Evolutionary conservation across 768 basidiomycete genomes (phyloP), one percentile per base, ranked within the genome.

Genomic region (Lactifluus pinguis): DNA sequence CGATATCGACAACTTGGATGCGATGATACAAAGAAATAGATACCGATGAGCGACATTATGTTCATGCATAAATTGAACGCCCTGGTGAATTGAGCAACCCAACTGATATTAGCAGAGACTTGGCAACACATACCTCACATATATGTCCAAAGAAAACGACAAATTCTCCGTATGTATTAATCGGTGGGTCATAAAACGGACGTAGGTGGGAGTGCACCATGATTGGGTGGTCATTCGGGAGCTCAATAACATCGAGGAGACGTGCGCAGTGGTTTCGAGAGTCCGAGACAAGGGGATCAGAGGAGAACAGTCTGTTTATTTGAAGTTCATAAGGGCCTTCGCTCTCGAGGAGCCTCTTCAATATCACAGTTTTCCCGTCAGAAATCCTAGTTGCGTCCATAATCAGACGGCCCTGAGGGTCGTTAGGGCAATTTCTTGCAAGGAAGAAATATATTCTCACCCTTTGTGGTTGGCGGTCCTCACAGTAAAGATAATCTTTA

Each of bases 191-290:
- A 51, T 73, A 57, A 50, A 65, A 68, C 1, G 61, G 67, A n/a
- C 70, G 65, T 8, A 73, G 53, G 14, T 64, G 64, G 3, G 71
- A 62, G 62, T 70, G 71, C 8, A 73, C 66, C 50, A 72, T 62
- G 47, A 47, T 61, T 6, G 49, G 54, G 4, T 42, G 30, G 3
- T 61, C 55, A 4, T 51, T 41, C 1, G 60, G 60, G 4, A 61
- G 49, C 19, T 61, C 15, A 2, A 64, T 44, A 6, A 61, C 52
- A 10, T 54, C 63, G 1, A 56, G 25, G 17, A 56, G 11, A 1
- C 1, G 60, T 11, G 42, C 60, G 4, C 49, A 52, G 5, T 57
- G 63, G n/a, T 64, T 64, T 17, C 63, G 49, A 10, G 39, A 47
- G 17, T 61, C 9, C 1, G 60, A 64, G 2, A 5, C 14, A 19